A percentile compares a stretch with the other conserved stretches of the same genome.
These are phyloP conservation scores for Thelephora ganbajun DNA, from an alignment of 768 basidiomycete species.

Conservation along the genomic window DNA sequence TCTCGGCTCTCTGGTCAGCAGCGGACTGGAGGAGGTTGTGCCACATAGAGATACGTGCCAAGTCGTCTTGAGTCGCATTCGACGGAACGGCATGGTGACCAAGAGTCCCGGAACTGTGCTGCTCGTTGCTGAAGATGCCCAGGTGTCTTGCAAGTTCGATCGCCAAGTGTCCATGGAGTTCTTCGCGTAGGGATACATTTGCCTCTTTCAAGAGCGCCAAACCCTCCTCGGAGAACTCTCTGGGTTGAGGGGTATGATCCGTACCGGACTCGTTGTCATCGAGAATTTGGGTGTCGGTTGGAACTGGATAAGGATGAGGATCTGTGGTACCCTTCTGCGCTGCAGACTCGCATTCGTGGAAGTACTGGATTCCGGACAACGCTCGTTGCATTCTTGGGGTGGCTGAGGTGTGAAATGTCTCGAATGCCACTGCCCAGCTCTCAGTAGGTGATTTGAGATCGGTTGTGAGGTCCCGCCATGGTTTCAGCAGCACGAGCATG, in stretches of 20 bases:
- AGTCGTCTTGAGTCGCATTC: slow-evolving; percentile 3
- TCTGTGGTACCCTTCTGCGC: background rate
- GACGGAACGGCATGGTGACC: background rate
- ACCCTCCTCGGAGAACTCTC: slow-evolving; percentile 2
- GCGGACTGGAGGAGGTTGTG: background rate
- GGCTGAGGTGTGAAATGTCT: slow-evolving; percentile 3
- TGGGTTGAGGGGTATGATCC: slow-evolving; percentile 2
- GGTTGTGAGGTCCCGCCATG: slow-evolving; percentile 15
- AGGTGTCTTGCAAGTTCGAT: slow-evolving; percentile 7
- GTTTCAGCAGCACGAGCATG: slow-evolving; percentile 22
- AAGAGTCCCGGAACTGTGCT: slow-evolving; percentile 2
- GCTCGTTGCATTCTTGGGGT: slow-evolving; percentile 1
- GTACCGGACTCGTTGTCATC: background rate
- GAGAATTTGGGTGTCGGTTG: background rate
- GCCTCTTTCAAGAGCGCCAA: background rate
- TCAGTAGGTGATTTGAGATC: slow-evolving; percentile 14
- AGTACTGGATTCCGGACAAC: slow-evolving; percentile 20
- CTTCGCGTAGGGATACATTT: slow-evolving; percentile 1
- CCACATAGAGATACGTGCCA: slow-evolving; percentile 1
- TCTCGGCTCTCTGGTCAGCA: no score
- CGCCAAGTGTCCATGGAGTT: slow-evolving; percentile 6
- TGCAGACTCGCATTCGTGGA: slow-evolving; percentile 13
- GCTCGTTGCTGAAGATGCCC: slow-evolving; percentile 8
- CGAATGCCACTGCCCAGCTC: slow-evolving; percentile 14
- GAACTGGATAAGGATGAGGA: no score